Conservation (phyloP, 2,329 filamentous ascomycete genomes). For the Parafenestella ontariensis region DNA sequence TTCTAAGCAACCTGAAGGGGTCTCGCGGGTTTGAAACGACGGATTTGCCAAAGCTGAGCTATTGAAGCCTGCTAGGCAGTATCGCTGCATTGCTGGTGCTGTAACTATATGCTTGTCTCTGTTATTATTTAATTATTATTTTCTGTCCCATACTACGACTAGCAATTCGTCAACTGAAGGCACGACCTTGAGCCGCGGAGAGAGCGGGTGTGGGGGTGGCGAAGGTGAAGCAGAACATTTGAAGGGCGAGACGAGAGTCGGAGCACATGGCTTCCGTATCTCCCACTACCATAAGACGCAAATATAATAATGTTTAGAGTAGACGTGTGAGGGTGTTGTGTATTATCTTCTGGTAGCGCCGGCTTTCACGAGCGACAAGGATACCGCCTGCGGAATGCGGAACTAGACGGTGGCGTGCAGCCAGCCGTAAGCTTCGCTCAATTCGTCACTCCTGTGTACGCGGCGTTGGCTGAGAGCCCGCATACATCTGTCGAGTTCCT, state of each 20-base stretch:
- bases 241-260: no score
- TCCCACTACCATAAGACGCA: no score
- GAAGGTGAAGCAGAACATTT: no score
- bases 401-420: conserved; percentile 11
- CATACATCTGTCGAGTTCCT: conserved; percentile 13
- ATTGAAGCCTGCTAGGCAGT: no score
- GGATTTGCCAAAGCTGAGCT: no score
- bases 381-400: conserved; percentile 12
- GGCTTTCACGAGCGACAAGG: conserved; percentile 6
- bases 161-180: background rate
- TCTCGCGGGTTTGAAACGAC: no score
- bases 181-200: background rate
- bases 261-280: no score
- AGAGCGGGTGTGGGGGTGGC: no score
- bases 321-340: background rate
- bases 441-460: conserved; percentile 20
- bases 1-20: no score
- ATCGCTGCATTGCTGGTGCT: no score
- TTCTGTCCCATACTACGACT: background rate
- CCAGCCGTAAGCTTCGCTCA: conserved; percentile 2
- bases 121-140: background rate
- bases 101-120: background rate
- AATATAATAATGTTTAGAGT: no score
- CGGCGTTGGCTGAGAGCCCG: conserved; percentile 10
- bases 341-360: background rate